Conservation (phyloP, 352 stramenopile genomes). For the Phytophthora cactorum region DNA sequence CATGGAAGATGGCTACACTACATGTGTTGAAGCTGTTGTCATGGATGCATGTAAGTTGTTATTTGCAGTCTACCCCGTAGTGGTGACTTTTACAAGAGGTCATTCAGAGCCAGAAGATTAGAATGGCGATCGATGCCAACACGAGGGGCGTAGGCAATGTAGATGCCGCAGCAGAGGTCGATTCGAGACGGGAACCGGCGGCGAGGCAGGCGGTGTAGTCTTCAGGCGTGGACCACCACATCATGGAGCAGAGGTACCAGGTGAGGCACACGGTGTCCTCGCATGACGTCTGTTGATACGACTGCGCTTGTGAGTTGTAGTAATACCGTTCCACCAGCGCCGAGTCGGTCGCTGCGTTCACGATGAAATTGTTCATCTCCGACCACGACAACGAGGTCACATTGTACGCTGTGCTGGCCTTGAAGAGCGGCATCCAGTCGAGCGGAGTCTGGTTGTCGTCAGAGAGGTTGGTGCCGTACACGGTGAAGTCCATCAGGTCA, state of each 20-base stretch:
- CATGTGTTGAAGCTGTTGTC: background rate
- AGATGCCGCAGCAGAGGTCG: constrained; percentile 20
- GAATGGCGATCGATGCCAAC: background rate
- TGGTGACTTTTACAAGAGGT: background rate
- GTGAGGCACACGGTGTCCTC: constrained; percentile 48
- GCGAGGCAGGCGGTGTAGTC: constrained; percentile 62
- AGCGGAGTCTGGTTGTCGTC: constrained; percentile 34
- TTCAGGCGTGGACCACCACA: constrained; percentile 75
- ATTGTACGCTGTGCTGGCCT: constrained; percentile 57
- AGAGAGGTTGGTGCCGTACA: constrained; percentile 77
- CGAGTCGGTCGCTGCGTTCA: constrained; percentile 44
- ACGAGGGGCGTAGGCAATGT: background rate
- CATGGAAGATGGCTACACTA: constrained; percentile 13
- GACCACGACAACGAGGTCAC: constrained; percentile 51
- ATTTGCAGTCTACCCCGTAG: background rate
- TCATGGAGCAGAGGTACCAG: constrained; percentile 71
- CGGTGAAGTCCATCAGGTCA: constrained; percentile 71
- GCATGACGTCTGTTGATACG: constrained; percentile 48
- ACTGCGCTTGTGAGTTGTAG: constrained; percentile 81
- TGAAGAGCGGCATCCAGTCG: constrained; percentile 59
- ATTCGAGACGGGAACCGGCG: constrained; percentile 22
- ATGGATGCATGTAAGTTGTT: background rate
- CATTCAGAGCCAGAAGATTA: background rate
- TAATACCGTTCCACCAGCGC: constrained; percentile 69
- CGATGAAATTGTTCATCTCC: constrained; percentile 49